These are phyloP conservation scores for Gentiana dahurica DNA, from an alignment of 257 asterid species.

Conservation along the genomic window DNA sequence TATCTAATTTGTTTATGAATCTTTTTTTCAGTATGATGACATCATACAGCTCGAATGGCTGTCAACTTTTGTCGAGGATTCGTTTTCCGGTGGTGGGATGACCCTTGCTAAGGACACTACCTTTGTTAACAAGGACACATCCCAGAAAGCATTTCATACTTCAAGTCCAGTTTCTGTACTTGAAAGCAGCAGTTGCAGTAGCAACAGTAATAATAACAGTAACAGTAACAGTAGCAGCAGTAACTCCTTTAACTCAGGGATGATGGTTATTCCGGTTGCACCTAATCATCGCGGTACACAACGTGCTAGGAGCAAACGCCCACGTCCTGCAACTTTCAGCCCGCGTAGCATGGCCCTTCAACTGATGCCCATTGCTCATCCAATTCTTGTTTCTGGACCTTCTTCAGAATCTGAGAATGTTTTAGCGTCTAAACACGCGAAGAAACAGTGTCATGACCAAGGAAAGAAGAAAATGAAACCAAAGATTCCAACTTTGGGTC, in stretches of 20 bases:
- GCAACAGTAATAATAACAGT: conserved; percentile 53
- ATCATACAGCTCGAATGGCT: conserved; percentile 54
- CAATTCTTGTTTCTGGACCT: conserved; percentile 19
- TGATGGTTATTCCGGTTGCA: conserved; percentile 36
- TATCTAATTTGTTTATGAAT: background rate
- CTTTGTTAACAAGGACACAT: conserved; percentile 15
- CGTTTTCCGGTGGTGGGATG: conserved; percentile 51
- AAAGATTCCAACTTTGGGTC: conserved; percentile 9
- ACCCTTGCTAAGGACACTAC: conserved; percentile 45
- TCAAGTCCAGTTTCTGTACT: conserved; percentile 67
- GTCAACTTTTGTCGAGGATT: conserved; percentile 72
- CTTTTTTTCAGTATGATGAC: conserved; percentile 55
- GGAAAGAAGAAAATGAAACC: conserved; percentile 49
- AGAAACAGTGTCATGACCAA: conserved; percentile 21
- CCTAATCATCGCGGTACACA: conserved; percentile 52
- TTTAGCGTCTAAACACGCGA: conserved; percentile 27
- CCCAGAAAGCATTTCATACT: conserved; percentile 36
- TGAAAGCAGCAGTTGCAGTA: conserved; percentile 67
- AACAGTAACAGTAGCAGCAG: conserved; percentile 67
- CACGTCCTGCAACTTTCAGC: conserved; percentile 55
- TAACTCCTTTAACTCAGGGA: conserved; percentile 27
- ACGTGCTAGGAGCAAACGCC: conserved; percentile 82
- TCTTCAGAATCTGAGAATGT: conserved; percentile 25
- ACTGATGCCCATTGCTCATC: conserved; percentile 22
- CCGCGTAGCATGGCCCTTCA: conserved; percentile 43